Base-by-base conservation (phyloP, 2,329 filamentous ascomycete species). In the Neonectria faginata region DNA sequence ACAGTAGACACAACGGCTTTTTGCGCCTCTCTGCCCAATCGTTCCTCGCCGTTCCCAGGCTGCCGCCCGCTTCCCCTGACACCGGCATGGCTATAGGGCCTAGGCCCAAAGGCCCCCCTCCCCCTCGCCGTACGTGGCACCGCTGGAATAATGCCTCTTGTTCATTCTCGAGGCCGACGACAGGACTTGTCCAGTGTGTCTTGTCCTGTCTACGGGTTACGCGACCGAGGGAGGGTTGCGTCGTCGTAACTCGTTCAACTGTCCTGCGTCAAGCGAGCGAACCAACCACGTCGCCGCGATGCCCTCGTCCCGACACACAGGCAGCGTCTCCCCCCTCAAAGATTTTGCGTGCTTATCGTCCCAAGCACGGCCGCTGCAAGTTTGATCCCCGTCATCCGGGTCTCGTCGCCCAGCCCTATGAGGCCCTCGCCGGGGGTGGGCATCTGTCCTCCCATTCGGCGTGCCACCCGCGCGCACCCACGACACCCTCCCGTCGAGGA, bases 351-450 rank as follows among this genome's bases (percentile, higher is more conserved):
- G 60, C 60, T 62, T 52, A 57, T 54, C 29, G 51, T 33, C 50
- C 42, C 58, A 54, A 60, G 58, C 58, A 55, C 60, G 60, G 60
- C 39, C 53, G 53, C 48, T 62, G 53, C 60, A 57, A 8, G 36
- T 51, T 51, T 45, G 42, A 57, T 52, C 58, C 51, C 48, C 54
- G 47, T 57, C 59, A 29, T 31, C 47, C 27, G 25, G 25, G 47
- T 47, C 53, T 36, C 36, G 25, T 47, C 11, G 31, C 41, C 54
- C 60, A 62, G 60, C 60, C 60, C 60, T 62, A 62, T 55, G 60
- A 62, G 60, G 60, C 60, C 54, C 10, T 50, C 58, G 39, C 20
- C 51, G 27, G 52, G 39, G 36, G 44, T 44, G 39, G 8, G 39
- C 39, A 42, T 25, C 44, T 27, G 39, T 41, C 42, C 25, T 25